Conservation (phyloP, 2,329 filamentous ascomycete genomes). For the Botryosphaeria agaves region DNA sequence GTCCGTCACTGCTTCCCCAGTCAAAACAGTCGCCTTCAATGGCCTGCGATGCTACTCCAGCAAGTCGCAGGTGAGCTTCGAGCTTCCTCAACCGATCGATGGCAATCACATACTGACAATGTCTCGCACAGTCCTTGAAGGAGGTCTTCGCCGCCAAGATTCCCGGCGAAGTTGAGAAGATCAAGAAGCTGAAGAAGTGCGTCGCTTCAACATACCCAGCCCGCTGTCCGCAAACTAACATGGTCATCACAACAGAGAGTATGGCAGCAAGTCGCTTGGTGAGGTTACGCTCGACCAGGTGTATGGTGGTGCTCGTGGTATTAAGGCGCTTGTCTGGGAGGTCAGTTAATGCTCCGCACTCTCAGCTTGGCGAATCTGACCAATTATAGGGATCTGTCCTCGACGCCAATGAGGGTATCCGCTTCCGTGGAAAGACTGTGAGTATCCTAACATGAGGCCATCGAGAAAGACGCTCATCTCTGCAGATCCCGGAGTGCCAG, state of each 20-base stretch:
- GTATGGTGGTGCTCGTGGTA: slow-evolving; percentile 96
- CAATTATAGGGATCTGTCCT: slow-evolving; percentile 63
- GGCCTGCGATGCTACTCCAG: slow-evolving; percentile 81
- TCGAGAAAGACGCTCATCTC: slow-evolving; percentile 4
- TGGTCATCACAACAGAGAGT: slow-evolving; percentile 44
- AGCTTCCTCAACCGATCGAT: slow-evolving; percentile 8
- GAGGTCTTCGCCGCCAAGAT: slow-evolving; percentile 95
- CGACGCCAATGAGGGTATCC: slow-evolving; percentile 96
- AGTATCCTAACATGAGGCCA: slow-evolving; percentile 10
- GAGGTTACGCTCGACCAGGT: slow-evolving; percentile 99
- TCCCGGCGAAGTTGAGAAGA: slow-evolving; percentile 94
- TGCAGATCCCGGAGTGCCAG: slow-evolving; percentile 88
- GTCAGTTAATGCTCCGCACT: slow-evolving; percentile 18
- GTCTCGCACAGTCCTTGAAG: slow-evolving; percentile 61
- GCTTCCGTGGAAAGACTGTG: slow-evolving; percentile 92
- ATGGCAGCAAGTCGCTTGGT: slow-evolving; percentile 87
- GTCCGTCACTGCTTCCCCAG: slow-evolving; percentile 49
- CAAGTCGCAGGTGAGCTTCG: slow-evolving; percentile 62
- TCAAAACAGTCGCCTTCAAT: slow-evolving; percentile 59
- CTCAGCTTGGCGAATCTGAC: slow-evolving; percentile 1
- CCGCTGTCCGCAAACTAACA: slow-evolving; percentile 4
- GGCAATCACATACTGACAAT: slow-evolving; percentile 11
- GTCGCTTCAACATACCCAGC: slow-evolving; percentile 16
- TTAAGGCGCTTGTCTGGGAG: slow-evolving; percentile 98
- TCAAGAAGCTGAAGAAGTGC: slow-evolving; percentile 96